Percentiles rank a stretch among this genome's conserved stretches.
Conservation (phyloP, 768 basidiomycete genomes). For the Suillus occidentalis region DNA sequence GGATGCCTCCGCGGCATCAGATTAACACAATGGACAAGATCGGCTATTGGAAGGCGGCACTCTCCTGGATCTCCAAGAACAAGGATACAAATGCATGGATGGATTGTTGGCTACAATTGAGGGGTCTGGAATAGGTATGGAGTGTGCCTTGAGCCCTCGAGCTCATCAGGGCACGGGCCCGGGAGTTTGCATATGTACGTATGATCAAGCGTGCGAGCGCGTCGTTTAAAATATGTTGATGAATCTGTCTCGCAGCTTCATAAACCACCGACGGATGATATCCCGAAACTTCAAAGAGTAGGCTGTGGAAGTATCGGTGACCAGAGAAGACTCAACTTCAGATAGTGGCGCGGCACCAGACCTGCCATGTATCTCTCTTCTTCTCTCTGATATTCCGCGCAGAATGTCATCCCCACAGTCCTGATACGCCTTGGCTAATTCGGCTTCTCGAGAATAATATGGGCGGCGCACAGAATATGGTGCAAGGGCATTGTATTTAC, state of each 20-base stretch:
- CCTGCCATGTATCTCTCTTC: slow-evolving; percentile 7
- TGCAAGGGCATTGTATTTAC: slow-evolving; percentile 79
- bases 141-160: slow-evolving; percentile 4
- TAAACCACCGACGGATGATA: slow-evolving; percentile 30
- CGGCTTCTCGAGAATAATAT: slow-evolving; percentile 54
- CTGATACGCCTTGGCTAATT: slow-evolving; percentile 56
- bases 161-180: background rate
- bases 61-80: background rate
- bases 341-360: background rate
- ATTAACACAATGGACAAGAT: slow-evolving; percentile 10
- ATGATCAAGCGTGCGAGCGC: background rate
- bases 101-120: slow-evolving; percentile 11
- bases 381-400: slow-evolving; percentile 35
- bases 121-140: background rate
- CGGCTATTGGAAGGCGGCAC: slow-evolving; percentile 14
- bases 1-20: slow-evolving; percentile 26
- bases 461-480: slow-evolving; percentile 74
- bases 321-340: slow-evolving; percentile 10
- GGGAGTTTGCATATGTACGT: background rate
- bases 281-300: slow-evolving; percentile 23
- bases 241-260: slow-evolving; percentile 13
- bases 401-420: slow-evolving; percentile 55
- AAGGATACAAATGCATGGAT: slow-evolving; percentile 5
- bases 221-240: slow-evolving; percentile 1
- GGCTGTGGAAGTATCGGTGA: slow-evolving; percentile 8